Percentiles rank a stretch among this genome's conserved stretches.
Conservation (phyloP, 768 basidiomycete species). For the Mrakia gelida region DNA sequence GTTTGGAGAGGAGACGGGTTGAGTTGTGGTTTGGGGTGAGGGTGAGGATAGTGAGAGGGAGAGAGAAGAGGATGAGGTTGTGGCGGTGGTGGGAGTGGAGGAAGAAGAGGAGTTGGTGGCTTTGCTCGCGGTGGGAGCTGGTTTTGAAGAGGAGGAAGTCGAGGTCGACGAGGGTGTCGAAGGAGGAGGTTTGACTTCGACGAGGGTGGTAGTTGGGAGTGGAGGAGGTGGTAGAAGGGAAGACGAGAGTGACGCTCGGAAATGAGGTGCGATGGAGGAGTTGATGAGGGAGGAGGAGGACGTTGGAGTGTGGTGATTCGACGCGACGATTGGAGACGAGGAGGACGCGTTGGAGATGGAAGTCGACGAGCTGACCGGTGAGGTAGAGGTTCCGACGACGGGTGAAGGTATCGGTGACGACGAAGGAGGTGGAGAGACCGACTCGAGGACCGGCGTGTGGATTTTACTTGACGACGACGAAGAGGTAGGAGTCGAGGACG, state of each 20-base stretch:
- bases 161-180: background rate
- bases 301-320: background rate
- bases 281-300: background rate
- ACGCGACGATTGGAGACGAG: background rate
- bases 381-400: background rate
- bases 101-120: background rate
- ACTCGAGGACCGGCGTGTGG: background rate
- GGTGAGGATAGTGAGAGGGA: conserved; percentile 35
- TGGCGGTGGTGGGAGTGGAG: background rate
- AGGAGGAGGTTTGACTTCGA: too few relatives aligned
- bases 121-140: background rate
- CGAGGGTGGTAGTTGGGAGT: background rate
- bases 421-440: background rate
- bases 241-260: background rate
- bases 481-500: background rate
- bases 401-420: background rate
- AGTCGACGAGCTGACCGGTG: background rate
- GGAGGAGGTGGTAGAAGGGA: background rate
- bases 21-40: conserved; percentile 21
- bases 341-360: background rate
- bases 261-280: background rate
- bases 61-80: conserved; percentile 28
- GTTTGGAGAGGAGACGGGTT: conserved; percentile 25
- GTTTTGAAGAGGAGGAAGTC: conserved; percentile 18
- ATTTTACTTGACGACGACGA: background rate